Base-by-base conservation (phyloP, 257 asterid genomes). In the Vinca minor region DNA sequence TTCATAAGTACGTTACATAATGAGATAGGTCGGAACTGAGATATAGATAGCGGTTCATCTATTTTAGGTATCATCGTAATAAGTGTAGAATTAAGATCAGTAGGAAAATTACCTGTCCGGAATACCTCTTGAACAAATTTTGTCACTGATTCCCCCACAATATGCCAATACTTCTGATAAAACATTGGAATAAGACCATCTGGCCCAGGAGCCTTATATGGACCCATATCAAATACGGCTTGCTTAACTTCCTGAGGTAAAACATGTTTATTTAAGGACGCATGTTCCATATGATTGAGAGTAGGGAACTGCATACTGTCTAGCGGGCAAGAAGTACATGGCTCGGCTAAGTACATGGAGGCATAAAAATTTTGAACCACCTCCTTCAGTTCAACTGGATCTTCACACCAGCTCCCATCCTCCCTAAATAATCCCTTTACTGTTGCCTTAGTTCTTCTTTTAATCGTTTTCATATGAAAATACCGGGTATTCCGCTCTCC, bases 111-210 rank as follows among this genome's bases (percentile, higher is more conserved):
- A n/a, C n/a, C n/a, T n/a, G n/a, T n/a, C n/a, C n/a, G n/a, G n/a
- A n/a, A n/a, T n/a, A n/a, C n/a, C n/a, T n/a, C n/a, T n/a, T n/a
- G n/a, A n/a, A 47, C 54, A 47, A 47, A 47, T 8, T 8, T 47
- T 7, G n/a, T 47, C 4, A 1, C 54, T 8, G 54, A 47, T 47
- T 47, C 54, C 14, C 54, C 63, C 31, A 57, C 63, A 57, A 57
- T 13, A 4, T 57, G 20, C 63, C 63, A 57, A 57, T 34, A 8
- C 5, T 57, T 25, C 18, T 57, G 63, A 57, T 26, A 57, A 57
- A 57, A 57, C 4, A 28, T 13, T 9, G 63, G 20, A 31, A 41
- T 0, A 2, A 57, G 39, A 2, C 42, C 63, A 34, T 57, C 42
- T 1, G 39, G 63, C 2, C 63, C 63, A 9, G 63, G 63, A 15